phyloP scores from a whole-genome alignment of 805 yeast genomes.

The Zygotorulaspora sp. region DNA sequence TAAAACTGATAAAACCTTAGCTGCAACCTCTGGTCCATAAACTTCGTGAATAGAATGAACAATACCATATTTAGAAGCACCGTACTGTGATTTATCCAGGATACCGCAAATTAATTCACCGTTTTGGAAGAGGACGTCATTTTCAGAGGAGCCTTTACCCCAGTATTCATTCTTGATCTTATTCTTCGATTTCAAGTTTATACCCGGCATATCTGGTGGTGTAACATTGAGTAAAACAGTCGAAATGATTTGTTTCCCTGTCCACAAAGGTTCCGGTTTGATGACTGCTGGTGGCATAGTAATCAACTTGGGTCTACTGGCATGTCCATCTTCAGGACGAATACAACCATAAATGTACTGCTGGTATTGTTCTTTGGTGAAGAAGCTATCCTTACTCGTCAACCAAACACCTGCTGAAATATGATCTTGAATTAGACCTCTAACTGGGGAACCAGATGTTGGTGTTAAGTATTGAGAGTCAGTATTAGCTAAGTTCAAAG shows the following conservation, averaged over 20 bases:
- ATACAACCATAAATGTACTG: slow-evolving; percentile 90
- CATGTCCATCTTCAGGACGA: slow-evolving; percentile 96
- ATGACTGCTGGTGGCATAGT: slow-evolving; percentile 86
- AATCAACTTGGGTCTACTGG: slow-evolving; percentile 59
- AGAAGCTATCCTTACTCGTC: slow-evolving; percentile 86
- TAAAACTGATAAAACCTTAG: slow-evolving; percentile 82
- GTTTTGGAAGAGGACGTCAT: slow-evolving; percentile 74
- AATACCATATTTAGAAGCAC: slow-evolving; percentile 94
- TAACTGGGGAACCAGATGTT: slow-evolving; percentile 95
- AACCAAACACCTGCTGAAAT: slow-evolving; percentile 99
- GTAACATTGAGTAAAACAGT: slow-evolving; percentile 86
- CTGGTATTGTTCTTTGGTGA: slow-evolving; percentile 87
- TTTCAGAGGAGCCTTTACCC: slow-evolving; percentile 82
- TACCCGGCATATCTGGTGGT: slow-evolving; percentile 85
- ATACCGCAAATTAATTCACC: slow-evolving; percentile 92
- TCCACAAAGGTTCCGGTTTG: slow-evolving; percentile 91
- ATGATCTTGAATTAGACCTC: slow-evolving; percentile 99
- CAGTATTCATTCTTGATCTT: slow-evolving; percentile 93
- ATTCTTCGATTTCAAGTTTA: slow-evolving; percentile 76
- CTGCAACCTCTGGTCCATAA: slow-evolving; percentile 87
- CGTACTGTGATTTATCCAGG: slow-evolving; percentile 95
- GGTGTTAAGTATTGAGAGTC: slow-evolving; percentile 98
- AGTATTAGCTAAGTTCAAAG: slow-evolving; percentile 89
- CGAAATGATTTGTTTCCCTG: slow-evolving; percentile 94
- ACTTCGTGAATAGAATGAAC: slow-evolving; percentile 96